Conservation (phyloP, 805 yeast genomes). For the Candida dajiaensis region DNA sequence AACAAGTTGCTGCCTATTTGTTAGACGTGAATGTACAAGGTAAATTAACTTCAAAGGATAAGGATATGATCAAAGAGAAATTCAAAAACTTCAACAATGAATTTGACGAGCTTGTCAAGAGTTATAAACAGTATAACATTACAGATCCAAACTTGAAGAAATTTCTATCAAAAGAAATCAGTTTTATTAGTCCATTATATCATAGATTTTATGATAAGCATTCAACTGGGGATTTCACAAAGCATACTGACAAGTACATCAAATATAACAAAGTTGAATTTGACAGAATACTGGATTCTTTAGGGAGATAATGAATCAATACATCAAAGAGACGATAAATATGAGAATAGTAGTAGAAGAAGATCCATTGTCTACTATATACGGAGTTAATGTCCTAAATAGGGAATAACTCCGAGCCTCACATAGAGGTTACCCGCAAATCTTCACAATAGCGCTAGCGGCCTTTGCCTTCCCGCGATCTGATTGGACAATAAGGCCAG, state of each 20-base stretch:
- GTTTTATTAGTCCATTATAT: conserved; percentile 77
- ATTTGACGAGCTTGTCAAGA: conserved; percentile 70
- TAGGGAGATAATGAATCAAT: conserved; percentile 15
- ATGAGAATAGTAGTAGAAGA: too few relatives aligned
- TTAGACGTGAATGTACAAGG: conserved; percentile 75
- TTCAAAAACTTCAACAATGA: conserved; percentile 76
- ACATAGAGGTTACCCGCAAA: too few relatives aligned
- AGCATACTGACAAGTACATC: conserved; percentile 64
- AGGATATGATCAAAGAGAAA: conserved; percentile 77
- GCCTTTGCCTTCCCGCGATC: too few relatives aligned
- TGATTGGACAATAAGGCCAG: too few relatives aligned
- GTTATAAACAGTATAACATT: conserved; percentile 58
- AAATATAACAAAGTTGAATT: conserved; percentile 51
- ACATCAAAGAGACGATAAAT: too few relatives aligned
- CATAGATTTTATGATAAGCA: conserved; percentile 79
- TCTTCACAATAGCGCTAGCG: too few relatives aligned
- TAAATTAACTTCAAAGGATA: conserved; percentile 59
- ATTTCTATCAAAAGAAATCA: conserved; percentile 61
- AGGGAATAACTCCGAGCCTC: too few relatives aligned
- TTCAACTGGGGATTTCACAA: conserved; percentile 61
- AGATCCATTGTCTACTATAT: too few relatives aligned
- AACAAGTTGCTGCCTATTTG: conserved; percentile 63
- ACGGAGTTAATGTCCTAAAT: too few relatives aligned
- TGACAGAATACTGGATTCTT: conserved; percentile 31
- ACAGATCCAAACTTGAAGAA: conserved; percentile 61